These are phyloP conservation scores for Phoenix roebelenii DNA, from an alignment of 176 grass and related monocot species.

Conservation along the genomic window DNA sequence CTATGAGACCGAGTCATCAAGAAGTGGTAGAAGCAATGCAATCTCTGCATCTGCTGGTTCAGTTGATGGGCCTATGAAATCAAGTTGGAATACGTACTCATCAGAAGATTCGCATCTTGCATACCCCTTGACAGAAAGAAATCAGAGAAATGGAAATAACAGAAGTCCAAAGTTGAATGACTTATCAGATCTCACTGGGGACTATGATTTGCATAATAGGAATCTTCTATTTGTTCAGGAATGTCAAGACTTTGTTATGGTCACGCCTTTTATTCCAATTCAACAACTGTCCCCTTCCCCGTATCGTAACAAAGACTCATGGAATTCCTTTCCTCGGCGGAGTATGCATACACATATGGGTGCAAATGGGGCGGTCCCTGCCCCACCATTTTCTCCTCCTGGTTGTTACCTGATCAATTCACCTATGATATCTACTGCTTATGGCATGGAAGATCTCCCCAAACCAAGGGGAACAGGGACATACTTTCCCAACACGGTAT, in stretches of 20 bases:
- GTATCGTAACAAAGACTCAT: constrained; percentile 41
- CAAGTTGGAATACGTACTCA: background rate
- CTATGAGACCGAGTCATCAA: constrained; percentile 14
- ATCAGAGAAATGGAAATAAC: constrained; percentile 25
- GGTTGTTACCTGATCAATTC: constrained; percentile 39
- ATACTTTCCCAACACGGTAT: constrained; percentile 69
- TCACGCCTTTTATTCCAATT: constrained; percentile 29
- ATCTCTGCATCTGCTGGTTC: background rate
- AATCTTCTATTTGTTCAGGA: constrained; percentile 46
- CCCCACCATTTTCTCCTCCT: constrained; percentile 31
- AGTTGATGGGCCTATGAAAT: constrained; percentile 1
- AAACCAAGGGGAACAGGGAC: constrained; percentile 75
- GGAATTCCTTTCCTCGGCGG: constrained; percentile 41
- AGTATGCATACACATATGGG: constrained; percentile 38
- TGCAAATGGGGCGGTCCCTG: constrained; percentile 33
- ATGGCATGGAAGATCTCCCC: constrained; percentile 40
- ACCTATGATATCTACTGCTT: constrained; percentile 26
- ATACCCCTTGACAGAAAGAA: constrained; percentile 14
- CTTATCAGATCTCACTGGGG: constrained; percentile 52
- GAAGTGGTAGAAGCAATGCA: constrained; percentile 3
- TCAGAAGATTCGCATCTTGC: constrained; percentile 20
- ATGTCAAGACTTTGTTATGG: constrained; percentile 24
- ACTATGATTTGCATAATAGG: constrained; percentile 25
- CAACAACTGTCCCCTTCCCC: constrained; percentile 22
- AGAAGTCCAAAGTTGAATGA: constrained; percentile 18